Base-by-base conservation (phyloP, 2,329 filamentous ascomycete species). In the Microdochium trichocladiopsis region DNA sequence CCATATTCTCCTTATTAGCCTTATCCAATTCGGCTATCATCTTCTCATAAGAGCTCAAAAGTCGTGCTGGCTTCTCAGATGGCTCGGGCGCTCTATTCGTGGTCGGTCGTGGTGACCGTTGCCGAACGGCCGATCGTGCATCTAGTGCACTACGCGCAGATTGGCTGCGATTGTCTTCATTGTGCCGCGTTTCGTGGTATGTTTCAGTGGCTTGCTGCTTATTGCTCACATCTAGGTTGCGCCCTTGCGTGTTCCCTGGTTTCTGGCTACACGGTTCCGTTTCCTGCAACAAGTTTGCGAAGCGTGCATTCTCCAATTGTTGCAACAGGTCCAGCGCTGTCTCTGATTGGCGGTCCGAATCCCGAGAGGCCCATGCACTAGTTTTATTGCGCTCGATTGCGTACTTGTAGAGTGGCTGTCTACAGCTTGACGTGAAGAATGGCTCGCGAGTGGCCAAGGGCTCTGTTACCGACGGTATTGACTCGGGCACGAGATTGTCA, bases 371-470 rank as follows among this genome's bases (percentile, higher is more conserved):
- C 60, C 67, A 64, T n/a, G 56, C 53, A 10, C 60, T 57, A 1
- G 61, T 66, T 49, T 63, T 66, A 49, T 58, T 65, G 18, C 62
- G 62, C 52, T 66, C 61, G 12, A 68, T 59, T 10, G 62, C 63
- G 21, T 64, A 60, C 25, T 61, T 61, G 48, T 57, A 60, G 14
- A 61, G 53, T 11, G 60, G 54, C 28, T 66, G 61, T 2, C 59
- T 56, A 11, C 58, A 56, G 43, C 61, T 68, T 2, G 68, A 65
- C 5, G 62, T 61, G 52, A 71, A 68, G 50, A 69, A 66, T 6
- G 61, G 65, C 25, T 63, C 66, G 2, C 64, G 68, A 8, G 64
- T 62, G 25, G 54, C 57, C 11, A 55, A 53, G 10, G 36, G 43
- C 11, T 51, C 48, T 6, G 28, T 14, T 31, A 5, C 25, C n/a